Evolutionary conservation across 2,329 filamentous ascomycete genomes (phyloP).

Genomic region (Diaporthe vaccinii): DNA sequence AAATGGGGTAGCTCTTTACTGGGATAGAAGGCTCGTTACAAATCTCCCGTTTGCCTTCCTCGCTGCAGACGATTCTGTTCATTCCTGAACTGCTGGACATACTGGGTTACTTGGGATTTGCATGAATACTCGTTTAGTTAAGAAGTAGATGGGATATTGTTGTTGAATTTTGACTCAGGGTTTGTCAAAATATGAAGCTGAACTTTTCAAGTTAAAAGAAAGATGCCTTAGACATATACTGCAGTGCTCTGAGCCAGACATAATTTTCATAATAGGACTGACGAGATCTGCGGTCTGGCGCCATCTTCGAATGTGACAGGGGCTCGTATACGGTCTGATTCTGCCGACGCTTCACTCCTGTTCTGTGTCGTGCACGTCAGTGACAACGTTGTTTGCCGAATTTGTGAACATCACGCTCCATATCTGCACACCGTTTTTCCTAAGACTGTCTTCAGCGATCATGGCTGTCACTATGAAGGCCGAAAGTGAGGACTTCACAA

Average conservation of each 20-base stretch:
- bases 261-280: not conserved
- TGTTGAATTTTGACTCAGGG: not conserved
- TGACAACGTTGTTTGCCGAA: not conserved
- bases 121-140: not conserved
- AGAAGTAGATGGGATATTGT: not conserved
- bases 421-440: not conserved
- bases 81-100: not conserved
- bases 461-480: not conserved
- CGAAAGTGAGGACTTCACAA: not conserved
- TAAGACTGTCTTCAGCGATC: not conserved
- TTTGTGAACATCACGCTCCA: not conserved
- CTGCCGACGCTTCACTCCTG: not conserved
- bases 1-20: not conserved
- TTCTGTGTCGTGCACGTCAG: not conserved
- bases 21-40: not conserved
- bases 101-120: not conserved
- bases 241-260: not conserved
- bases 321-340: not conserved
- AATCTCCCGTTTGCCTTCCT: slow-evolving; percentile 7
- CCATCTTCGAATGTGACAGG: not conserved
- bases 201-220: no score
- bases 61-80: not conserved
- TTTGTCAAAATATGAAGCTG: no score
- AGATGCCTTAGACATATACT: not conserved
- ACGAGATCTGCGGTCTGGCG: not conserved